Conservation (phyloP, 2,329 filamentous ascomycete species). For the Penicillium janthinellum region DNA sequence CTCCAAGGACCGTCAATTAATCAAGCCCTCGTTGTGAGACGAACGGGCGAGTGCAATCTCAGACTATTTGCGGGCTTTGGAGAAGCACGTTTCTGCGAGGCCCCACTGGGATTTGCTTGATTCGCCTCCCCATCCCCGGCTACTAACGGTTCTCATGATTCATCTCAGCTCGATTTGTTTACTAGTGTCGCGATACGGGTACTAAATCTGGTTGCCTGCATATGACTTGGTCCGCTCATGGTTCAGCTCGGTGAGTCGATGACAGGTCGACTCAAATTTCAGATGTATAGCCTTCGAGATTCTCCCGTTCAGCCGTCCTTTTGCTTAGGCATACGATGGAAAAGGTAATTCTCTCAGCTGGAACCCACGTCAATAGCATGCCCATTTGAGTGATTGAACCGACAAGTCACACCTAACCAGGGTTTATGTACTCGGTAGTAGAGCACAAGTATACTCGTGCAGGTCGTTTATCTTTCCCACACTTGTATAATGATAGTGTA, state of each 20-base stretch:
- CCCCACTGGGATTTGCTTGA: constrained; percentile 1
- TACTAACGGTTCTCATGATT: constrained; percentile 3
- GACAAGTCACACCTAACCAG: neutral
- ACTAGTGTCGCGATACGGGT: neutral
- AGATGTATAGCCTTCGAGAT: neutral
- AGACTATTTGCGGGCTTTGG: neutral
- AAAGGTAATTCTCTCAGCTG: neutral
- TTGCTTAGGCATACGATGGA: neutral
- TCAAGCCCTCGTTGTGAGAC: neutral
- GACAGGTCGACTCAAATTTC: neutral
- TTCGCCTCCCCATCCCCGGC: neutral
- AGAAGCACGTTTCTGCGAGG: neutral
- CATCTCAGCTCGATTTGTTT: neutral
- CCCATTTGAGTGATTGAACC: neutral
- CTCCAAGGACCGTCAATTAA: neutral
- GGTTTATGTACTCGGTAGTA: neutral
- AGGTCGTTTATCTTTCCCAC: neutral
- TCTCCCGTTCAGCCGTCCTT: neutral
- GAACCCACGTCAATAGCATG: neutral
- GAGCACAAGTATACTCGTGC: neutral
- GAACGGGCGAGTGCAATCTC: neutral
- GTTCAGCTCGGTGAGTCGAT: neutral
- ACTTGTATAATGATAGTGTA: constrained; percentile 9
- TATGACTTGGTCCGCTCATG: neutral
- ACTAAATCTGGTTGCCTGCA: neutral